Base-by-base conservation (phyloP, 208 protist species). In the Endotrypanum monterogeii region DNA sequence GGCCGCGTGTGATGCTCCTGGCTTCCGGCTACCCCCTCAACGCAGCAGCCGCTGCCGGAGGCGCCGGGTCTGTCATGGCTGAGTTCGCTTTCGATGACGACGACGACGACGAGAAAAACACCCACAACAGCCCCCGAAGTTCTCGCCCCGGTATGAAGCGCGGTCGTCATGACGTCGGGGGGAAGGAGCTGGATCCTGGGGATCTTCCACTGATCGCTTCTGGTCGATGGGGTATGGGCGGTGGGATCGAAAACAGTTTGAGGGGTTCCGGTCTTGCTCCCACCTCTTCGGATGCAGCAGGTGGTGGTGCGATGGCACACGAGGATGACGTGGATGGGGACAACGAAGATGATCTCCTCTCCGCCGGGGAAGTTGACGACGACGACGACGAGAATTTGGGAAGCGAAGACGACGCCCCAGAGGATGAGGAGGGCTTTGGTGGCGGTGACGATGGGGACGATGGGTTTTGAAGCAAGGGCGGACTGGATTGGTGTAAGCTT, bases 351-450 rank as follows among this genome's bases (percentile, higher is more conserved):
- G 87, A 94, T 60, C 78, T 88, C 52, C 54, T 90, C 18, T 84
- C 80, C 28, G 80, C 76, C 23, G 70, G 81, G 48, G 79, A 88
- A 32, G 71, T 74, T 35, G 71, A 84, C 28, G 77, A 83, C 46
- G 89, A 91, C 66, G 89, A 94, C 67, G 89, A 94, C 65, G 90
- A 94, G 23, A 78, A 83, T 66, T 52, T 68, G 63, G 74, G 66
- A 39, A 67, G 62, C 48, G 69, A 82, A 30, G 81, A 79, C 68
- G 83, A 67, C 41, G 83, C 0, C 20, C 39, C 20, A 25, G 67
- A 80, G 41, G 77, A 88, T 41, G 73, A 73, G 35, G 80, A 79
- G 54, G 71, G 75, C 63, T 82, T 87, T 60, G 87, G 76, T 28
- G 86, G 87, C 37, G 80, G 78, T 41, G 86, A 82, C 20, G 80